Base-by-base conservation (phyloP, 345 rosid species). In the Salix purpurea region DNA sequence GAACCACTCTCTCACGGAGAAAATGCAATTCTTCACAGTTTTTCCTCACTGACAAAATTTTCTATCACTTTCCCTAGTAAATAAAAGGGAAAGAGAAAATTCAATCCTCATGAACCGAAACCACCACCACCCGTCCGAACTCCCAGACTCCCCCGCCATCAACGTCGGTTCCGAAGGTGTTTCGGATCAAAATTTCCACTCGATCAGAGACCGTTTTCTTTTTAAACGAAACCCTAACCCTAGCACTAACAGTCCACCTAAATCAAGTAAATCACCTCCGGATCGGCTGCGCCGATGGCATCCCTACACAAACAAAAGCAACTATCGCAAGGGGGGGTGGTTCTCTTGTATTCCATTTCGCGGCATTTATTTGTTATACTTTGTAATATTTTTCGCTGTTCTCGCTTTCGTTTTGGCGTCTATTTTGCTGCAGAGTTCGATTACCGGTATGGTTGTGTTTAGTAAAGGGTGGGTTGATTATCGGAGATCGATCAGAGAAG, bases 351-450 rank as follows among this genome's bases (percentile, higher is more conserved):
- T 91, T 34, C 90, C 87, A 48, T 85, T 90, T 26, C 86, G 94
- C 48, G 94, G 97, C 18, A 82, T 83, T 21, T 86, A 89, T 79
- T 81, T 93, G 79, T 83, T 90, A 54, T 96, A 91, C 84, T 80
- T 83, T 65, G 74, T 88, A 37, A 74, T 93, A 11, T 83, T 87
- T 34, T 84, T 90, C 73, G 87, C 90, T 46, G 93, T 91, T 28
- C 85, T 91, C 58, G 92, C 88, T 7, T 96, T 91, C 73, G 90
- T 89, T 21, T 78, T 92, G 87, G 94, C 94, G 36, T 89, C 96
- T 37, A 64, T 93, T 80, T 75, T 93, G 74, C 76, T 95, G 78
- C 98, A 96, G 85, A 89, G 88, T 87, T 93, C 98, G 78, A 90
- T 95, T 74, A 77, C 87, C 26, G 72, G 84, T 7, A 34, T 36